A percentile compares a stretch with the other conserved stretches of the same genome.
These are phyloP conservation scores for Eucalyptus curtisii DNA, from an alignment of 345 rosid species.

Conservation along the genomic window DNA sequence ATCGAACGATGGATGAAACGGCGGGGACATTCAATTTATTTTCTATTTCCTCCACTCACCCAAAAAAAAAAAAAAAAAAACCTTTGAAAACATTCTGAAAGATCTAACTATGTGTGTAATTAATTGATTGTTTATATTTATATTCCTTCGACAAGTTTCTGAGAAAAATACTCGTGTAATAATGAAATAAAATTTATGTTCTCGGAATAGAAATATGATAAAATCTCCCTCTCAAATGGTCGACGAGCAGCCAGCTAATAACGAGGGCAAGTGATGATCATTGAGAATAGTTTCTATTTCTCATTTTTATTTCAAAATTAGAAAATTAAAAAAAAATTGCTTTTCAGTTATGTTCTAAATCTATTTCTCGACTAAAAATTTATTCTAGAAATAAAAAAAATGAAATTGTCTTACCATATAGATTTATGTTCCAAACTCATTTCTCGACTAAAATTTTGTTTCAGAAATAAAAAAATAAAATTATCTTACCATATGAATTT, in stretches of 20 bases:
- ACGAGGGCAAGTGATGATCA: fast-evolving
- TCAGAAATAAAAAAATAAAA: fast-evolving
- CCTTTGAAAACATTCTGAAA: background rate
- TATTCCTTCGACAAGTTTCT: fast-evolving
- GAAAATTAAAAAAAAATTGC: too few relatives aligned
- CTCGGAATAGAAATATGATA: fast-evolving
- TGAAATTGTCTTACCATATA: fast-evolving
- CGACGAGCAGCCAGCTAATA: too few relatives aligned
- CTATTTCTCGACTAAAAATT: too few relatives aligned
- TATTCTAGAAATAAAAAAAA: too few relatives aligned
- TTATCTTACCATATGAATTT: fast-evolving
- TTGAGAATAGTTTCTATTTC: too few relatives aligned
- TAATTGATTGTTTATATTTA: too few relatives aligned
- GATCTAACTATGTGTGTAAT: background rate
- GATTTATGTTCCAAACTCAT: fast-evolving
- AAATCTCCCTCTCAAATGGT: fast-evolving
- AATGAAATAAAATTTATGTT: fast-evolving
- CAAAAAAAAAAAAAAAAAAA: fast-evolving
- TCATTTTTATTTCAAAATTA: too few relatives aligned
- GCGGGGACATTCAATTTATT: background rate
- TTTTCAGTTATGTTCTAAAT: fast-evolving
- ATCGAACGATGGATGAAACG: background rate
- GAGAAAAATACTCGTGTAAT: fast-evolving
- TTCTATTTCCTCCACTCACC: background rate
- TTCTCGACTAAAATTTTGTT: too few relatives aligned